Base-by-base conservation (phyloP, 1,139 yeast species). In the Ogataea hybrid region DNA sequence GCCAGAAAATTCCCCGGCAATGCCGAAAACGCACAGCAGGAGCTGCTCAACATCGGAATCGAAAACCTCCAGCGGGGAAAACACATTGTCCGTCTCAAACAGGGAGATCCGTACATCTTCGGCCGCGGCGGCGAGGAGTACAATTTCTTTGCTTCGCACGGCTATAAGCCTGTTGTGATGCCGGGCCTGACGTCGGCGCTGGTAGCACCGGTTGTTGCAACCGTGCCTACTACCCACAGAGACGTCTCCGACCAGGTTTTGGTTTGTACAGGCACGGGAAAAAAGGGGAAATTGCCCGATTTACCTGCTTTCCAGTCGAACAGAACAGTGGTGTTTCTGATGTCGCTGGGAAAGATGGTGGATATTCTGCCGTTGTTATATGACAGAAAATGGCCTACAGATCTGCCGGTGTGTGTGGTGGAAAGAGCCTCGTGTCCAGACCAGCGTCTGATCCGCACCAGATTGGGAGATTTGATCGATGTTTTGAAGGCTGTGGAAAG, bases 101-200 rank as follows among this genome's bases (percentile, higher is more conserved):
- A 92, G 66, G 98, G 98, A 32, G 98, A 92, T 61, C 97, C 98
- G 5, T 92, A 88, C 64, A 86, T 92, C 27, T 92, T 88, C 61
- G 98, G 98, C 4, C 79, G 98, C 51, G 98, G 98, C 29, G 97
- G 96, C 27, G 97, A 92, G 65, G 98, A 92, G 59, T 87, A 64
- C 58, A 58, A 77, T 14, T 89, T 70, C 61, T 92, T 90, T 63
- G 59, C 71, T 25, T 56, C 67, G 12, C 77, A 82, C 49, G 96
- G 96, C 0, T 87, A 59, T 56, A 70, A 64, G 20, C 95, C 96
- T 6, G 58, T 63, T 3, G 96, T 92, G 1, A 59, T 90, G 10
- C 92, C 97, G 0, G 98, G 98, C 1, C 73, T 92, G 43, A 84
- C 96, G 2, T 87, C 96, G 4, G 95, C 97, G 0, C 71, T 92